Evolutionary conservation across 2,329 filamentous ascomycete genomes (phyloP).

Genomic region (Dactylellina cionopaga): DNA sequence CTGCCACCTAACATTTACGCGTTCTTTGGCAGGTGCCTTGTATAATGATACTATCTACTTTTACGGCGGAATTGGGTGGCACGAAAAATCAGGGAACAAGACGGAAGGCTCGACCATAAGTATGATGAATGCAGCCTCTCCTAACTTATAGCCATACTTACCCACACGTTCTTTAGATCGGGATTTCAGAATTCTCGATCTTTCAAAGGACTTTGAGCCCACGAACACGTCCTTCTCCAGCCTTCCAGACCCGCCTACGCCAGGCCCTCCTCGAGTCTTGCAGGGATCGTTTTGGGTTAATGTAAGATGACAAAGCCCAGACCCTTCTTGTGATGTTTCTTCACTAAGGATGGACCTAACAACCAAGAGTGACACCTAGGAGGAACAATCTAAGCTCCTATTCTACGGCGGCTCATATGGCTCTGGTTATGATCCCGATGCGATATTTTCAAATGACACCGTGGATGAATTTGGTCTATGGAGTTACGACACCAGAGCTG

Average conservation of each 20-base stretch:
- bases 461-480: constrained; percentile 21
- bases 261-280: constrained; percentile 20
- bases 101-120: constrained; percentile 1
- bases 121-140: no score
- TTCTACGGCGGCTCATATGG: constrained; percentile 25
- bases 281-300: constrained; percentile 32
- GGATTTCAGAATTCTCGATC: constrained; percentile 16
- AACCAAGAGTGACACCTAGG: neutral
- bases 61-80: constrained; percentile 26
- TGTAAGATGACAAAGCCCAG: neutral
- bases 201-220: constrained; percentile 12
- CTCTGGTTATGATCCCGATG: neutral
- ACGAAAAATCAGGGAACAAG: neutral
- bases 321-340: neutral
- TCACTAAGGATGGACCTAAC: neutral
- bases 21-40: neutral
- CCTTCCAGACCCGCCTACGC: constrained; percentile 23
- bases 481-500: constrained; percentile 7
- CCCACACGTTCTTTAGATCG: neutral
- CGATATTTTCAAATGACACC: neutral
- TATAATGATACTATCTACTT: constrained; percentile 8
- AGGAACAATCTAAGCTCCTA: constrained; percentile 14
- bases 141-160: neutral
- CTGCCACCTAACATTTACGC: neutral
- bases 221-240: constrained; percentile 4